Conservation (phyloP, 768 basidiomycete species). For the Sutorius australiensis region DNA sequence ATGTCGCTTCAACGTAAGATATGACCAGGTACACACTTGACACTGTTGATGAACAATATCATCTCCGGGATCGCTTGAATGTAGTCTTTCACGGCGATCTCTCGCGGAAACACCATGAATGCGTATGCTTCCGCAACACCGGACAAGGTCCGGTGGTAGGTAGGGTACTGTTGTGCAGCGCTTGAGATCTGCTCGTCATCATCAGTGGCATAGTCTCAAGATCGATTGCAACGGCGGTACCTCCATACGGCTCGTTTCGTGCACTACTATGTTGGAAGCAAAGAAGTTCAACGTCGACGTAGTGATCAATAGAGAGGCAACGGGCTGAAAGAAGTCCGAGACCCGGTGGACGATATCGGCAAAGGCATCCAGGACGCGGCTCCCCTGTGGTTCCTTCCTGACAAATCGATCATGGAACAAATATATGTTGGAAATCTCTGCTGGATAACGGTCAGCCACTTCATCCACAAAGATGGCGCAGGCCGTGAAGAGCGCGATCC, state of each 20-base stretch:
- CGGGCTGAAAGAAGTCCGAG: slow-evolving; percentile 1
- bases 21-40: slow-evolving; percentile 31
- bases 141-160: slow-evolving; percentile 26
- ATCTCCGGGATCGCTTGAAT: slow-evolving; percentile 33
- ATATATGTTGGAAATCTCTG: neutral
- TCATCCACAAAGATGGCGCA: slow-evolving; percentile 36
- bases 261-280: slow-evolving; percentile 31
- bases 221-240: slow-evolving; percentile 7
- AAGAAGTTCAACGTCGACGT: slow-evolving; percentile 36
- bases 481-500: neutral
- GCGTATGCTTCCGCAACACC: slow-evolving; percentile 34
- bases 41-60: slow-evolving; percentile 29
- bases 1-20: too few relatives aligned
- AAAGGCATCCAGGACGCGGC: neutral
- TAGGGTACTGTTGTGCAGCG: slow-evolving; percentile 25
- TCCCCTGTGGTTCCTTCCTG: slow-evolving; percentile 24
- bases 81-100: slow-evolving; percentile 31
- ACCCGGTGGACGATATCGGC: neutral
- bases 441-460: slow-evolving; percentile 19
- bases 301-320: slow-evolving; percentile 35
- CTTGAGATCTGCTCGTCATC: slow-evolving; percentile 10
- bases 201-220: neutral
- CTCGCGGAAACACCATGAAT: slow-evolving; percentile 34
- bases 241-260: slow-evolving; percentile 27
- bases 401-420: slow-evolving; percentile 12